These are phyloP conservation scores for Scheffersomyces coipomensis DNA, from an alignment of 805 yeast species.

Conservation along the genomic window DNA sequence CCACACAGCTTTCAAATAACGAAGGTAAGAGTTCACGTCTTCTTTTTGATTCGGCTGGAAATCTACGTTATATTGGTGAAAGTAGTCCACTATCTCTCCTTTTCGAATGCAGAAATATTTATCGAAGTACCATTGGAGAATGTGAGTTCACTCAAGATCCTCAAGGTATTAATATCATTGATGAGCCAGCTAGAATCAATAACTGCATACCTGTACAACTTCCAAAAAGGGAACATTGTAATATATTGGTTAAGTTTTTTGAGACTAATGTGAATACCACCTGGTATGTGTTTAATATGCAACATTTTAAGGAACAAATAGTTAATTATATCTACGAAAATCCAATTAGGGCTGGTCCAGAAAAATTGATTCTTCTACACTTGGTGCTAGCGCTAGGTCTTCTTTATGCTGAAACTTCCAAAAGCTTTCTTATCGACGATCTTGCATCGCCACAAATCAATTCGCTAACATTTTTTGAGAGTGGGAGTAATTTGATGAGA, in stretches of 20 bases:
- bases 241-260: constrained; percentile 20
- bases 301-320: constrained; percentile 21
- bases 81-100: constrained; percentile 39
- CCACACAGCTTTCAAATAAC: constrained; percentile 9
- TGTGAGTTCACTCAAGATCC: constrained; percentile 38
- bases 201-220: constrained; percentile 13
- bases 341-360: constrained; percentile 20
- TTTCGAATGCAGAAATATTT: constrained; percentile 37
- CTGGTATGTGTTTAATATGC: constrained; percentile 36
- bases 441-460: constrained; percentile 12
- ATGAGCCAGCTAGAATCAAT: constrained; percentile 26
- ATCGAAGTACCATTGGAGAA: constrained; percentile 25
- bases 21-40: constrained; percentile 22
- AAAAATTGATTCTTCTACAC: constrained; percentile 28
- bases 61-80: constrained; percentile 39
- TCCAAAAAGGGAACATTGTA: constrained; percentile 4
- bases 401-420: constrained; percentile 29
- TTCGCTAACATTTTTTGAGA: constrained; percentile 30
- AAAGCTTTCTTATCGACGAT: constrained; percentile 18
- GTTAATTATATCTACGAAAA: constrained; percentile 27
- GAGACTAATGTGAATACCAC: constrained; percentile 37
- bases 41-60: constrained; percentile 32
- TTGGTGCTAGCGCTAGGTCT: constrained; percentile 40
- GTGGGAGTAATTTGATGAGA: constrained; percentile 28
- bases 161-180: constrained; percentile 30